Percentiles rank a stretch among this genome's conserved stretches.
Conservation (phyloP, 306 rosid genomes). For the Castanopsis chinensis region DNA sequence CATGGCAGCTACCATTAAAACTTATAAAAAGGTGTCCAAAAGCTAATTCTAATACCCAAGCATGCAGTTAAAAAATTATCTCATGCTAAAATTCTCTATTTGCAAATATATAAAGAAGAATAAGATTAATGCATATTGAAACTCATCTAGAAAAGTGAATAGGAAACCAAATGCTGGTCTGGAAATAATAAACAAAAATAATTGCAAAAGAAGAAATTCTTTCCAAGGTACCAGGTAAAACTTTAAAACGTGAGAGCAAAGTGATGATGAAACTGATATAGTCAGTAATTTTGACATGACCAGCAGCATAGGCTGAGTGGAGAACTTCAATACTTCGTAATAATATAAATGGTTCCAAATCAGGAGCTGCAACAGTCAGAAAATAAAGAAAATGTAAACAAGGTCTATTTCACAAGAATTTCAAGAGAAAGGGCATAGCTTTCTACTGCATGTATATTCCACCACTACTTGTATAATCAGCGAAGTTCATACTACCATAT, state of each 20-base stretch:
- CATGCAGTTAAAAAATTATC: no score
- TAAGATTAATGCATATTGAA: neutral
- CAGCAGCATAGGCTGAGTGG: constrained; percentile 59
- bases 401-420: neutral
- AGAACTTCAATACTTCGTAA: constrained; percentile 62
- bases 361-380: constrained; percentile 53
- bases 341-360: constrained; percentile 51
- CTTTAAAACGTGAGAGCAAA: constrained; percentile 54
- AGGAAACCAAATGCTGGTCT: neutral
- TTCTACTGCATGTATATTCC: neutral
- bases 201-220: constrained; percentile 10
- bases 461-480: neutral
- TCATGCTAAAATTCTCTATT: neutral
- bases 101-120: neutral
- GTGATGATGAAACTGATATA: constrained; percentile 65
- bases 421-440: neutral
- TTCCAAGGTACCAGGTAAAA: constrained; percentile 51
- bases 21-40: no score
- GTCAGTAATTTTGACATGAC: constrained; percentile 55
- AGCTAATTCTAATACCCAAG: no score
- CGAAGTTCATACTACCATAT: neutral
- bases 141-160: neutral
- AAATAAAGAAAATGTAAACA: constrained; percentile 6
- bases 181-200: constrained; percentile 1
- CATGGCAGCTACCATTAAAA: no score